Percentiles rank a stretch among this genome's conserved stretches.
Conservation (phyloP, 2,329 filamentous ascomycete species). For the Lecanoromycetidae sp. region DNA sequence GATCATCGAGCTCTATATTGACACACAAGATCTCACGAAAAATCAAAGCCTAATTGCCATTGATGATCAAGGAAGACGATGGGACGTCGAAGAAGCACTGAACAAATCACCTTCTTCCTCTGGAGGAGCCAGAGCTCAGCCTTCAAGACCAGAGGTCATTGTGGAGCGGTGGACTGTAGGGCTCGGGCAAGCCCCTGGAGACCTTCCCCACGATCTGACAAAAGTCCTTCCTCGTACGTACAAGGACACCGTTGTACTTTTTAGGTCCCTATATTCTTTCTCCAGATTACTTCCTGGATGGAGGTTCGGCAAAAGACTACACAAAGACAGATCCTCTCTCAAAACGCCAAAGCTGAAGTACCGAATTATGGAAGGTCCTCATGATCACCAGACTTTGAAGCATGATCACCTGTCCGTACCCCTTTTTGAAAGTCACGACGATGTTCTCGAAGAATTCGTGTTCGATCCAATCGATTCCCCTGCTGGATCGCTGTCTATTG, state of each 20-base stretch:
- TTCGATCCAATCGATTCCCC: constrained; percentile 81
- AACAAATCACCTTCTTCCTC: constrained; percentile 39
- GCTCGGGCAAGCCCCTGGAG: constrained; percentile 50
- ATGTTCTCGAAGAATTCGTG: constrained; percentile 61
- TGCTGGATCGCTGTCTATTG: constrained; percentile 68
- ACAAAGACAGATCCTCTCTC: constrained; percentile 54
- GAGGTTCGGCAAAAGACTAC: constrained; percentile 66
- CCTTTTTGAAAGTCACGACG: constrained; percentile 50
- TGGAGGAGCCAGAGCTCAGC: constrained; percentile 31
- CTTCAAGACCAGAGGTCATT: constrained; percentile 56
- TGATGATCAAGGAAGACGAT: constrained; percentile 81
- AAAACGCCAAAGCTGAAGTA: constrained; percentile 61
- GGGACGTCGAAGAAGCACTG: constrained; percentile 79
- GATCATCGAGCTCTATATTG: constrained; percentile 81
- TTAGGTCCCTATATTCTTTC: constrained; percentile 74
- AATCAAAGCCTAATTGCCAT: constrained; percentile 79
- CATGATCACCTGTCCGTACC: constrained; percentile 61
- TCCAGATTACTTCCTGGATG: constrained; percentile 73
- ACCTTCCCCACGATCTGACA: constrained; percentile 44
- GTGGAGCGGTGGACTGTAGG: constrained; percentile 87
- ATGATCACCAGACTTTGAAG: constrained; percentile 38
- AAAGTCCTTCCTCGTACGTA: constrained; percentile 73
- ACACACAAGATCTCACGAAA: constrained; percentile 63
- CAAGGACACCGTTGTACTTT: constrained; percentile 93
- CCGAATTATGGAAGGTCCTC: constrained; percentile 54